Evolutionary conservation across 208 protist genomes (phyloP).

Genomic region (Novymonas esmeraldas): DNA sequence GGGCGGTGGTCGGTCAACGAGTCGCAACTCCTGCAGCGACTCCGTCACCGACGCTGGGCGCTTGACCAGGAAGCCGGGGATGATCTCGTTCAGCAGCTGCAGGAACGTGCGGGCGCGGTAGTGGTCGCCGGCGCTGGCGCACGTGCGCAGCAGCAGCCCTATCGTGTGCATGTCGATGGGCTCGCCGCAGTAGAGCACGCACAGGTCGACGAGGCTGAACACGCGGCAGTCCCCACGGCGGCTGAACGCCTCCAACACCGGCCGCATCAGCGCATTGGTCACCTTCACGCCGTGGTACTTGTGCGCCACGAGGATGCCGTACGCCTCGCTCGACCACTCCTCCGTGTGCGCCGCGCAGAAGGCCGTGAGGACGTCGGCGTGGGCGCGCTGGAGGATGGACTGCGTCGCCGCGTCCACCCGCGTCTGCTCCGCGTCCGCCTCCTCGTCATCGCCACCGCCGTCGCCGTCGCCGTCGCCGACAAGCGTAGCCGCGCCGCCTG

Average conservation of each 20-base stretch:
- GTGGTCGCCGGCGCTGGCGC: conserved; percentile 75
- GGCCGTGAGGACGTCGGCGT: conserved; percentile 51
- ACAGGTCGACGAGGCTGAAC: conserved; percentile 88
- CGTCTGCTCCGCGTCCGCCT: conserved; percentile 2
- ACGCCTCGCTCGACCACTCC: conserved; percentile 75
- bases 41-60: conserved; percentile 53
- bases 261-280: conserved; percentile 62
- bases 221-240: conserved; percentile 78
- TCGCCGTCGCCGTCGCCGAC: neutral
- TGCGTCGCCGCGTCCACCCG: conserved; percentile 35
- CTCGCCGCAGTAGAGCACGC: conserved; percentile 81
- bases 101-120: conserved; percentile 78
- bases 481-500: neutral
- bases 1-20: conserved; percentile 49
- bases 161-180: conserved; percentile 78
- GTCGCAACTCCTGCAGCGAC: conserved; percentile 60
- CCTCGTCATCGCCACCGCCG: conserved; percentile 13
- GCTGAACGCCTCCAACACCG: conserved; percentile 64
- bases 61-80: conserved; percentile 80
- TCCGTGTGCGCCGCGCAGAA: conserved; percentile 63
- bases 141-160: conserved; percentile 74
- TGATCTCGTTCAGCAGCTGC: conserved; percentile 73
- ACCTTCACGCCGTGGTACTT: conserved; percentile 89
- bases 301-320: conserved; percentile 82
- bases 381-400: conserved; percentile 49